Evolutionary conservation across 73 alveolate species (phyloP), one percentile per base, ranked within the genome.

Genomic region (Diophrys sp.): DNA sequence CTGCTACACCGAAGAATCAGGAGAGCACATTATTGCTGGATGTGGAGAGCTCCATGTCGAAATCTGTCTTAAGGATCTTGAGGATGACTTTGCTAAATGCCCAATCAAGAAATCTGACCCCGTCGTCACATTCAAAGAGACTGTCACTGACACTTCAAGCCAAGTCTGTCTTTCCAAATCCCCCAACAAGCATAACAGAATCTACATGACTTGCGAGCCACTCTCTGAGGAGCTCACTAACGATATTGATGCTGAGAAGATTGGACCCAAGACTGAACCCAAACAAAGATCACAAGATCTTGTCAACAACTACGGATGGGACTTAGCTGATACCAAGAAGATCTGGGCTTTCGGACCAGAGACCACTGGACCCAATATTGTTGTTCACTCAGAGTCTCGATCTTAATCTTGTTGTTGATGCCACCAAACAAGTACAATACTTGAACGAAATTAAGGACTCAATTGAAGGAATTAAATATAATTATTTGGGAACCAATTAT

Each of bases 341-440:
- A 89, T 97, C 88, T 97, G 99, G 99, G 90, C 95, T 87, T 97
- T 89, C 89, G 99, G 99, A 2, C 99, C 99, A 56, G 97, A 95
- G 69, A 87, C 90, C 89, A 71, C 89, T 27, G 99, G 99, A 33
- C 97, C 99, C 34, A 97, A 97, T 89, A 87, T 97, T 85, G 81
- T 97, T n/a, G n/a, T n/a, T n/a, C n/a, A n/a, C n/a, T n/a, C n/a
- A n/a, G n/a, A n/a, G n/a, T n/a, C n/a, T n/a, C n/a, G n/a, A n/a
- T n/a, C n/a, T n/a, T n/a, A n/a, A n/a, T n/a, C n/a, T n/a, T n/a
- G n/a, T n/a, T 70, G 97, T 95, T 57, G 99, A 97, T 77, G 79
- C 79, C 82, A 94, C 99, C 69, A 82, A 89, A 77, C 96, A 92
- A 68, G 97, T 95, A 83, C 98, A 97, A 87, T 95, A 96, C 93